phyloP scores from a whole-genome alignment of 2,329 filamentous ascomycete genomes.

The Pseudocercospora crystallina region DNA sequence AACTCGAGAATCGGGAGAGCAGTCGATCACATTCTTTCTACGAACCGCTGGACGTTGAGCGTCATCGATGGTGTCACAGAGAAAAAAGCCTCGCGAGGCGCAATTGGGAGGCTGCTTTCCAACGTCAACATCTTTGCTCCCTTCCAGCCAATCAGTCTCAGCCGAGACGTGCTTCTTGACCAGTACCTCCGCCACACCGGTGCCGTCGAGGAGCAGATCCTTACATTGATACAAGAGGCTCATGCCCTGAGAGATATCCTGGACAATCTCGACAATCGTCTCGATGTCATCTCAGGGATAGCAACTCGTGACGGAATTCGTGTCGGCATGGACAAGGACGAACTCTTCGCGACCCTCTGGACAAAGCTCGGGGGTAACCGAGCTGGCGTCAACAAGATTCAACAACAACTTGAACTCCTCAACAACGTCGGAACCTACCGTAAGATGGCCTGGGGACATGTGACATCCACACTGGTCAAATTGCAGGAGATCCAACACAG shows the following conservation, averaged over 20 bases:
- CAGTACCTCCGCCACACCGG: conserved; percentile 74
- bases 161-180: conserved; percentile 64
- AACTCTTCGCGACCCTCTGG: conserved; percentile 70
- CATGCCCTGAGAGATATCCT: conserved; percentile 66
- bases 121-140: conserved; percentile 54
- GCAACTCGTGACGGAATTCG: conserved; percentile 63
- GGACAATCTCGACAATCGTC: conserved; percentile 65
- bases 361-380: conserved; percentile 71
- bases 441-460: conserved; percentile 63
- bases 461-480: conserved; percentile 69
- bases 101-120: conserved; percentile 43
- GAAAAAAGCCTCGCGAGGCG: conserved; percentile 41
- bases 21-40: conserved; percentile 71
- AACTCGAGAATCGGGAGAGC: conserved; percentile 73
- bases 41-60: conserved; percentile 72
- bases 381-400: conserved; percentile 59
- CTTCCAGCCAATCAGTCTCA: conserved; percentile 61
- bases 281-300: conserved; percentile 69
- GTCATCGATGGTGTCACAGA: conserved; percentile 63
- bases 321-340: conserved; percentile 60
- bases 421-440: conserved; percentile 66
- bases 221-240: conserved; percentile 66
- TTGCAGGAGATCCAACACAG: conserved; percentile 70
- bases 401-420: conserved; percentile 64
- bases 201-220: conserved; percentile 69